Base-by-base conservation (phyloP, 192 early-diverging fungal species). In the Cetraspora pellucida region DNA sequence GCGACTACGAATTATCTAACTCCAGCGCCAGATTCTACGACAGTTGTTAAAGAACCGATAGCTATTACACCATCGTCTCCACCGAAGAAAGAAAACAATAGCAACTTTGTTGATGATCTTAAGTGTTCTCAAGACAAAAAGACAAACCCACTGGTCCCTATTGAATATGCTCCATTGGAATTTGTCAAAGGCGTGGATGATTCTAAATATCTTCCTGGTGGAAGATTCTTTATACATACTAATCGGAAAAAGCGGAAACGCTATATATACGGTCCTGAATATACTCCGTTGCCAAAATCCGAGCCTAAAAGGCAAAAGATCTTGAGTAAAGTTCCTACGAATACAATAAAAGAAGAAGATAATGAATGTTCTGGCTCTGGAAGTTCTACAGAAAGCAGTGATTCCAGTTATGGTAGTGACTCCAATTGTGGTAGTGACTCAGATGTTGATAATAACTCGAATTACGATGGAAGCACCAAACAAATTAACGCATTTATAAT, bases 231-330 rank as follows among this genome's bases (percentile, higher is more conserved):
- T 45, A 19, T 9, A 14, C 14, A 13, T 46, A 23, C n/a, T 6
- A 68, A 68, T 28, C 44, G 45, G 45, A 68, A 68, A 49, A 68
- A 68, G n/a, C 43, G 66, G 13, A 68, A 68, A 25, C 19, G 66
- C 13, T 19, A 19, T 13, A 19, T n/a, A 14, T 54, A 54, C 19
- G 45, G 45, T 68, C 31, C 31, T 13, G 21, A 23, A 21, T 68
- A 47, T 37, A 65, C 37, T 10, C 63, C 63, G 10, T 17, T 37
- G 1, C 19, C 43, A 7, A 61, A 61, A 43, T 10, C 31, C 0
- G 19, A 3, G 3, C 10, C 14, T 44, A 37, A 65, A 19, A 21
- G 43, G 28, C 10, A 7, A 44, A 65, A 65, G n/a, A 17, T 5
- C 2, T 21, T 27, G 13, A 8, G 13, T n/a, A 65, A 16, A 1